Conservation (phyloP, 495 filamentous ascomycete species). For the Penicillium herquei region DNA sequence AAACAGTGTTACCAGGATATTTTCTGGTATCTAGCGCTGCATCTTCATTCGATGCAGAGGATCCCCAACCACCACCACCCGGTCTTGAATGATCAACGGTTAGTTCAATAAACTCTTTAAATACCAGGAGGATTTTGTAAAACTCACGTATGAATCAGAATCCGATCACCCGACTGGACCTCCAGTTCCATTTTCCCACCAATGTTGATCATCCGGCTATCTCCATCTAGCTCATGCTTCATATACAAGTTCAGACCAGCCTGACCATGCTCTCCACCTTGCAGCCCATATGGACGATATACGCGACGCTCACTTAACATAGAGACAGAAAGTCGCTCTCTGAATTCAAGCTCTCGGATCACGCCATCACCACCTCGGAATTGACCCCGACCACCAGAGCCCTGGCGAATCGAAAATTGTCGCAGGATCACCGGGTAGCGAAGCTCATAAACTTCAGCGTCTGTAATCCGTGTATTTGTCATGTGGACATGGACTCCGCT, state of each 20-base stretch:
- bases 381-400: conserved; percentile 42
- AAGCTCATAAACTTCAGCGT: conserved; percentile 82
- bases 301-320: conserved; percentile 83
- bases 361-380: conserved; percentile 37
- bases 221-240: conserved; percentile 19
- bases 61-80: conserved; percentile 27
- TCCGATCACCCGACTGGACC: conserved; percentile 18
- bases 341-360: conserved; percentile 32
- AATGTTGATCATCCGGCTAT: conserved; percentile 20
- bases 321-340: conserved; percentile 65
- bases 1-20: too few species aligned
- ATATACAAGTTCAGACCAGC: conserved; percentile 22
- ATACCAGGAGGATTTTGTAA: neutral
- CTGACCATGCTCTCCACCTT: conserved; percentile 50
- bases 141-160: conserved; percentile 23
- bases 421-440: conserved; percentile 81
- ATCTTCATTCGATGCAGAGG: neutral
- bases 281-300: conserved; percentile 79
- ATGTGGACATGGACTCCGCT: conserved; percentile 85
- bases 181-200: conserved; percentile 26
- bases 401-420: conserved; percentile 74
- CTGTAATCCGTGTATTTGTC: conserved; percentile 93
- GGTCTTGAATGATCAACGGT: conserved; percentile 14
- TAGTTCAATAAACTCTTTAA: neutral
- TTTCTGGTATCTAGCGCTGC: too few species aligned